A percentile compares a stretch with the other conserved stretches of the same genome.
phyloP scores from a whole-genome alignment of 75 land plant genomes.

The Cunninghamia lanceolata region DNA sequence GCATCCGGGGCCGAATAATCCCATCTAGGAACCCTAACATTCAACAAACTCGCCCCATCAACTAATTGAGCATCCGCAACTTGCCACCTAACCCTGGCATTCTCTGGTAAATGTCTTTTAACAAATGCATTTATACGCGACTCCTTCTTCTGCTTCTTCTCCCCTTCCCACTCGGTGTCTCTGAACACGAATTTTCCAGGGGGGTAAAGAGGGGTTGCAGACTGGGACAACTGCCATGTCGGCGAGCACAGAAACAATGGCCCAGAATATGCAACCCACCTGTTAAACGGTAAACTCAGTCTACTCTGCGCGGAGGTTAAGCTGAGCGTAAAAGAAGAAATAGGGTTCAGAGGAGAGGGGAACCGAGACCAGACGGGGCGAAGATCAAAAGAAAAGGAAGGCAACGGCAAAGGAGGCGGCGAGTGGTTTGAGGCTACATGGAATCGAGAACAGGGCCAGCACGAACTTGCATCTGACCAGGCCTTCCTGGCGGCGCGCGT shows the following conservation, averaged over 20 bases:
- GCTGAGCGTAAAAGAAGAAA: neutral
- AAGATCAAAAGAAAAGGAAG: conserved; percentile 3
- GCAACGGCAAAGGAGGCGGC: neutral
- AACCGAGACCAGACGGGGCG: neutral
- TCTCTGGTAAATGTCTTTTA: conserved; percentile 11
- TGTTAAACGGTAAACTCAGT: conserved; percentile 15
- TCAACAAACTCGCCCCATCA: neutral
- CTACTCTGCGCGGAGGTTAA: conserved; percentile 6
- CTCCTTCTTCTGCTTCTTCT: neutral
- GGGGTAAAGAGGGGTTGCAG: conserved; percentile 47
- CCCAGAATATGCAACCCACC: conserved; percentile 25
- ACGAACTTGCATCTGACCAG: neutral
- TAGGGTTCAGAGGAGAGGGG: conserved; percentile 4
- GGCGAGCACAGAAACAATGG: conserved; percentile 59
- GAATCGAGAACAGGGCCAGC: neutral
- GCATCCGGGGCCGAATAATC: neutral
- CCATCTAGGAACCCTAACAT: neutral
- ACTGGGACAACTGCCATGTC: conserved; percentile 59
- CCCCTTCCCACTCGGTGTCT: neutral
- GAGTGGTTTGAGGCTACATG: neutral
- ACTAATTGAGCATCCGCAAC: neutral
- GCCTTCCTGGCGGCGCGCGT: neutral
- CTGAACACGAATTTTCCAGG: conserved; percentile 22
- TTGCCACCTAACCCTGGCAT: neutral
- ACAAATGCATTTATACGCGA: neutral